Base-by-base conservation (phyloP, 2,329 filamentous ascomycete genomes). In the Aspergillus clavatus region DNA sequence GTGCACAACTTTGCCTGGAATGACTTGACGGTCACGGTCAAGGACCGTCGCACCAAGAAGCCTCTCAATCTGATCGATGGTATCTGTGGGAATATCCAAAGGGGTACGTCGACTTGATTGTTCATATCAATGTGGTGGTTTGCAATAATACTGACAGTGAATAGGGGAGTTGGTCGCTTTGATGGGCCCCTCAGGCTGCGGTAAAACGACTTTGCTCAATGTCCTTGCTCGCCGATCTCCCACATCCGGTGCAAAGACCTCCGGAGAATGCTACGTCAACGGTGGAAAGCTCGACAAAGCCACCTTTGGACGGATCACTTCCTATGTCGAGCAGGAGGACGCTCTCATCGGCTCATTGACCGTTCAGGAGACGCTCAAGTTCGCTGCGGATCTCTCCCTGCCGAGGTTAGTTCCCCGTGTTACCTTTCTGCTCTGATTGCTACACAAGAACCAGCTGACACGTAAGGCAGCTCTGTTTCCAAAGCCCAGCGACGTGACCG, bases 251-350 rank as follows among this genome's bases (percentile, higher is more conserved):
- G 73, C 80, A 2, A 73, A 72, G 5, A 73, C 79, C 5, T 63
- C 75, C 23, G 79, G 80, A 12, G 63, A 72, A 3, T 72, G 82
- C 11, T 73, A 78, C 44, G 74, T 87, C 53, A 89, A 93, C 63
- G 85, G 85, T 23, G 62, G 60, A 2, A 58, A 67, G 3, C 68
- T 81, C 3, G 74, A 80, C 1, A 66, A 72, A 6, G 63, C 72
- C 6, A 71, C 72, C 0, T 84, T 91, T 54, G 79, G 81, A 14
- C 74, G 79, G 38, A 74, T 91, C 40, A 84, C 80, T 43, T 81
- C 81, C 38, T 94, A 89, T 60, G 89, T 94, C 18, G 89, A 95
- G 70, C 89, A 95, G 65, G 87, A 94, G 53, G 89, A 95, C 71
- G 84, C 87, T 1, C 74, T 94, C 10, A 85, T 91, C 40, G 89